These are phyloP conservation scores for Trichocladium uniseriatum DNA, from an alignment of 495 filamentous ascomycete species.

Conservation along the genomic window DNA sequence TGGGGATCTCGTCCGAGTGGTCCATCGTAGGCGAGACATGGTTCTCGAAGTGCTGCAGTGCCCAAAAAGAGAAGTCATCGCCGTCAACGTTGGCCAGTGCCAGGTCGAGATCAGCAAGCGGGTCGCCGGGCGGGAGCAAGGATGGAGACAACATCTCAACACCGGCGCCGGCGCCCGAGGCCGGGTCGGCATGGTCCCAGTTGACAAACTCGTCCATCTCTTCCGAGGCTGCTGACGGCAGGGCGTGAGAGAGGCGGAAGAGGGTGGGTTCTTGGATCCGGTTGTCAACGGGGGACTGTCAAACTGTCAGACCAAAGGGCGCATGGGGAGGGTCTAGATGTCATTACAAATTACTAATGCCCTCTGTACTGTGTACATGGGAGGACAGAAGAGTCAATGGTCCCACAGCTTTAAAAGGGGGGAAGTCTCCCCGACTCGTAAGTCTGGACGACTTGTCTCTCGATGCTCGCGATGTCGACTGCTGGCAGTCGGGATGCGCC, in stretches of 20 bases:
- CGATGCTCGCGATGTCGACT: too few relatives aligned
- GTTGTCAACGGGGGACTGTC: neutral
- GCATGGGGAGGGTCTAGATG: neutral
- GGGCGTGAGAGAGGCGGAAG: slow-evolving; percentile 10
- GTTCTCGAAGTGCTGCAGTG: slow-evolving; percentile 38
- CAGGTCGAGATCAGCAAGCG: slow-evolving; percentile 32
- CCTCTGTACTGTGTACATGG: too few relatives aligned
- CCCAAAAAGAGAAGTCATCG: slow-evolving; percentile 44
- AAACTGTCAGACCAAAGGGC: slow-evolving; percentile 13
- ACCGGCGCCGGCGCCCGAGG: slow-evolving; percentile 15
- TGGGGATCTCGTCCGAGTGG: slow-evolving; percentile 8
- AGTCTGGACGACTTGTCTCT: too few relatives aligned
- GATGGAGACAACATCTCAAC: slow-evolving; percentile 10
- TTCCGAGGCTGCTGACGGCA: slow-evolving; percentile 16
- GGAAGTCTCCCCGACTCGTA: too few relatives aligned
- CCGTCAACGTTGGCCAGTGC: slow-evolving; percentile 37
- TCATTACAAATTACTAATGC: slow-evolving; percentile 1
- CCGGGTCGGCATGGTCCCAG: slow-evolving; percentile 35
- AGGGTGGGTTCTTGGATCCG: slow-evolving; percentile 6
- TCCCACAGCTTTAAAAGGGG: too few relatives aligned
- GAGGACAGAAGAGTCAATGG: too few relatives aligned
- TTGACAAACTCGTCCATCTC: slow-evolving; percentile 39
- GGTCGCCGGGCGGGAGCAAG: slow-evolving; percentile 10
- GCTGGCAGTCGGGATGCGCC: too few relatives aligned
- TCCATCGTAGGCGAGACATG: slow-evolving; percentile 18